phyloP scores from a whole-genome alignment of 164 flowering plant species.

The Liquidambar formosana region DNA sequence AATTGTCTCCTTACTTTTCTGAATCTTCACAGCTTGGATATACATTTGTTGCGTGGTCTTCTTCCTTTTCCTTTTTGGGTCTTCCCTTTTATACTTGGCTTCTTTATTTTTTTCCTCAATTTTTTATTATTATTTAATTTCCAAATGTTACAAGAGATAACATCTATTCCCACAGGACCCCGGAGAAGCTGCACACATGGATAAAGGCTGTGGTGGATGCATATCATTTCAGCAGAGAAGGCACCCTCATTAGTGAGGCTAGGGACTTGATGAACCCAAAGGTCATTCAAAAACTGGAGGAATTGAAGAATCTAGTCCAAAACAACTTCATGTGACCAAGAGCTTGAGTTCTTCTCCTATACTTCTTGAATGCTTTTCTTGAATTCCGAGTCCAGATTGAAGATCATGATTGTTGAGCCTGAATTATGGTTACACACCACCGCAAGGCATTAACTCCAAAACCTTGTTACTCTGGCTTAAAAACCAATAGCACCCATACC shows the following conservation, averaged over 20 bases:
- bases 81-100: not conserved
- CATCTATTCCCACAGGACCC: constrained; percentile 47
- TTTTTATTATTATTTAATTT: not conserved
- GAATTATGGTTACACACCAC: no score
- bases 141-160: not conserved
- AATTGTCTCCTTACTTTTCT: not conserved
- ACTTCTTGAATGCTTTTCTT: not conserved
- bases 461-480: not conserved
- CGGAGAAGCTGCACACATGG: constrained; percentile 64
- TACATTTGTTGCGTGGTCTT: not conserved
- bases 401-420: no score
- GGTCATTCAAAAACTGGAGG: constrained; percentile 49
- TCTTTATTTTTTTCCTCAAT: not conserved
- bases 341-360: not conserved
- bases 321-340: constrained; percentile 49
- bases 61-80: not conserved
- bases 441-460: no score
- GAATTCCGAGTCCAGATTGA: not conserved
- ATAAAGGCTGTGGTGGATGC: constrained; percentile 61
- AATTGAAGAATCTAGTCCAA: constrained; percentile 47
- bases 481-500: not conserved
- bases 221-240: constrained; percentile 58
- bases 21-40: not conserved
- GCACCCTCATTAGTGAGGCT: constrained; percentile 59
- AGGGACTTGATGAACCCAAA: constrained; percentile 65